phyloP scores from a whole-genome alignment of 1,284 basidiomycete genomes.

The Tausonia pullulans region DNA sequence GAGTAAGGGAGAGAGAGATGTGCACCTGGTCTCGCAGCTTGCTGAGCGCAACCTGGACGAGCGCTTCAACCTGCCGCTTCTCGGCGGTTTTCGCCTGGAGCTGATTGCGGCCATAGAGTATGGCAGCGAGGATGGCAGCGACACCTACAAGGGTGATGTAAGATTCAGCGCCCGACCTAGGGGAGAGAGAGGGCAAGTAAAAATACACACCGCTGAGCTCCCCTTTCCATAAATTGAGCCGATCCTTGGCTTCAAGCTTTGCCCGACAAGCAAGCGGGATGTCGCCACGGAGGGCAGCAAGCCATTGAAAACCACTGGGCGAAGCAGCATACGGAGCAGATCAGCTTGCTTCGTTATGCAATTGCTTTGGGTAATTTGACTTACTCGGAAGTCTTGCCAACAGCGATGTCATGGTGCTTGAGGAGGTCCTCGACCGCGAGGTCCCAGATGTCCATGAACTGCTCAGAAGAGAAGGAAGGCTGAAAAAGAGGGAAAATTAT shows the following conservation, averaged over 20 bases:
- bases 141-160: slow-evolving; percentile 23
- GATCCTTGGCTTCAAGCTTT: slow-evolving; percentile 54
- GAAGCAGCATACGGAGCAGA: background rate
- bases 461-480: slow-evolving; percentile 29
- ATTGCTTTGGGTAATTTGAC: too few species aligned
- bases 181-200: slow-evolving; percentile 8
- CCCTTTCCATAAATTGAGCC: slow-evolving; percentile 57
- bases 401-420: slow-evolving; percentile 66
- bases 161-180: background rate
- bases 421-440: slow-evolving; percentile 72
- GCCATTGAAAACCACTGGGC: slow-evolving; percentile 55
- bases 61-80: slow-evolving; percentile 55
- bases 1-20: background rate
- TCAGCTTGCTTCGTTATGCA: background rate
- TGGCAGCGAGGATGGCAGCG: slow-evolving; percentile 27
- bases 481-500: background rate
- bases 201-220: slow-evolving; percentile 51
- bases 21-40: slow-evolving; percentile 61
- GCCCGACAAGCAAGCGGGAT: slow-evolving; percentile 60
- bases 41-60: slow-evolving; percentile 69
- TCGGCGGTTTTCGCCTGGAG: slow-evolving; percentile 50
- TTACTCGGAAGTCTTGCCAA: slow-evolving; percentile 31
- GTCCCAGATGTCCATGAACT: slow-evolving; percentile 59
- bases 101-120: slow-evolving; percentile 37
- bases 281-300: slow-evolving; percentile 61